phyloP scores from a whole-genome alignment of 2,329 filamentous ascomycete species.

The Trichoderma atrobrunneum region DNA sequence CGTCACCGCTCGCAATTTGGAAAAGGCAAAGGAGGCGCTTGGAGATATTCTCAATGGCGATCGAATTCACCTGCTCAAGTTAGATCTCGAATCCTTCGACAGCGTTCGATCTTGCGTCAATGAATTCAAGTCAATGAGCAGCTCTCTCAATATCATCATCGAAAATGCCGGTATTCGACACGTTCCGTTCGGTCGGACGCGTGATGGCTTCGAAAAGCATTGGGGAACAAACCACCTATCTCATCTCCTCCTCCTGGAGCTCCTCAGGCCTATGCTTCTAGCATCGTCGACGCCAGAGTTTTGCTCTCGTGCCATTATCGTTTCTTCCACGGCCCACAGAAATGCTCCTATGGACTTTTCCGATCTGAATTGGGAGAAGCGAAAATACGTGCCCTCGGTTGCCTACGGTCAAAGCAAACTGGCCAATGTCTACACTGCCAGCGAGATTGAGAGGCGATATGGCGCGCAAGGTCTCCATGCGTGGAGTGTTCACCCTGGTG shows the following conservation, averaged over 20 bases:
- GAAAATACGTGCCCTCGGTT: slow-evolving; percentile 28
- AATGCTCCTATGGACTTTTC: slow-evolving; percentile 18
- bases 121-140: slow-evolving; percentile 22
- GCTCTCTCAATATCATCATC: slow-evolving; percentile 36
- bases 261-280: slow-evolving; percentile 39
- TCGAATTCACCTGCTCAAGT: slow-evolving; percentile 24
- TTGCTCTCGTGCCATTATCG: slow-evolving; percentile 35
- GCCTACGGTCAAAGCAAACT: slow-evolving; percentile 51
- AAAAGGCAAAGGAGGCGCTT: slow-evolving; percentile 25
- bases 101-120: slow-evolving; percentile 27
- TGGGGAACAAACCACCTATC: slow-evolving; percentile 45
- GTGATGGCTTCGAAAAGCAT: slow-evolving; percentile 43
- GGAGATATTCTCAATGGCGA: slow-evolving; percentile 20
- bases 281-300: slow-evolving; percentile 27
- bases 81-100: slow-evolving; percentile 29
- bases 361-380: slow-evolving; percentile 28
- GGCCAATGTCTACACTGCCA: slow-evolving; percentile 51
- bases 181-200: slow-evolving; percentile 33
- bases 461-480: slow-evolving; percentile 43
- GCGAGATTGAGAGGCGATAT: slow-evolving; percentile 50
- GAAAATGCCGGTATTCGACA: slow-evolving; percentile 46
- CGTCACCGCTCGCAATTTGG: slow-evolving; percentile 27
- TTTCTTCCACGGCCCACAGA: slow-evolving; percentile 25
- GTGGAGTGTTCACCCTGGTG: slow-evolving; percentile 44
- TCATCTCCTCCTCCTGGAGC: slow-evolving; percentile 43